Percentiles rank a stretch among this genome's conserved stretches.
These are phyloP conservation scores for Magnolia officinalis DNA, from an alignment of 164 flowering plant genomes.

Conservation along the genomic window DNA sequence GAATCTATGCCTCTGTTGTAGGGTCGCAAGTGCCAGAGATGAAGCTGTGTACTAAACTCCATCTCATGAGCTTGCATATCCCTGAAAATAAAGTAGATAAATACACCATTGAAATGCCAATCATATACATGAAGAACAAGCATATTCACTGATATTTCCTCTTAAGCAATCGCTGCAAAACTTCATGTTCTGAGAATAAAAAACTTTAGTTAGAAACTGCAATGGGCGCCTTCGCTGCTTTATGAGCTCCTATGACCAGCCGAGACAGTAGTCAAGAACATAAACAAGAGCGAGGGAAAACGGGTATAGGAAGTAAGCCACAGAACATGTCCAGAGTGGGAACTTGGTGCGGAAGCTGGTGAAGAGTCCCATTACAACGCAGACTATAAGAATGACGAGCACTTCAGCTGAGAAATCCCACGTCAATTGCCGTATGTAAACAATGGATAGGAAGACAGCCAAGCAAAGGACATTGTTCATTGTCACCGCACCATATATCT, in stretches of 20 bases:
- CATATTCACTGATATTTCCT: no score
- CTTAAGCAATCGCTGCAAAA: no score
- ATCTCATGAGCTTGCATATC: no score
- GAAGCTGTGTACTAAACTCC: no score
- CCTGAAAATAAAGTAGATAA: no score
- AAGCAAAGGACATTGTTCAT: conserved; percentile 74
- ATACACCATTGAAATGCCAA: no score
- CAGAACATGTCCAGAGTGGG: conserved; percentile 65
- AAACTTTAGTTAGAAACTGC: no score
- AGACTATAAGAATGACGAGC: conserved; percentile 56
- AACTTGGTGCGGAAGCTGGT: conserved; percentile 64
- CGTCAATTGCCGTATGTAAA: conserved; percentile 53
- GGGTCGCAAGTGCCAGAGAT: no score
- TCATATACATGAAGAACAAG: no score
- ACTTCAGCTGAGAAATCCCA: conserved; percentile 90
- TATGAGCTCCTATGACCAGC: conserved; percentile 50
- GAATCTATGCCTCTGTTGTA: no score
- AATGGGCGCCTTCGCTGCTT: not conserved
- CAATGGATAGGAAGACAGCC: conserved; percentile 61
- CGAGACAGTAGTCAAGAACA: conserved; percentile 57
- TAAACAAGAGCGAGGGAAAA: conserved; percentile 67
- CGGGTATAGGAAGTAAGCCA: conserved; percentile 65
- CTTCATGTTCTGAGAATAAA: no score
- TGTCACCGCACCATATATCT: conserved; percentile 73
- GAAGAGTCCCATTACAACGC: conserved; percentile 56